Base-by-base conservation (phyloP, 495 filamentous ascomycete species). In the Podospora pseudocomata region DNA sequence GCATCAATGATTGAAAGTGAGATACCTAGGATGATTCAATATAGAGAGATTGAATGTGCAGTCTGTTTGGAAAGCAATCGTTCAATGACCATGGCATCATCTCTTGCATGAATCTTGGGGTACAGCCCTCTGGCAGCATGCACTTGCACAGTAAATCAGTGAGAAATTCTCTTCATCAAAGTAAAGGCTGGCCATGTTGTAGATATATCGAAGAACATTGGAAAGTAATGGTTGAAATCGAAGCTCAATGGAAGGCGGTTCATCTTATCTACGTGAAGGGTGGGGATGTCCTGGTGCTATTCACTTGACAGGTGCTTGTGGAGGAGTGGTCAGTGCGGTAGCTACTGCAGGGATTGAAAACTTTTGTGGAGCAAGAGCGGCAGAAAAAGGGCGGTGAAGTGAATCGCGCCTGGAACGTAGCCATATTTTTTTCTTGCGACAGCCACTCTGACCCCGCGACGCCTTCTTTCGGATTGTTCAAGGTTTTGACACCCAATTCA, bases 371-470 rank as follows among this genome's bases (percentile, higher is more conserved):
- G 6, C 54, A 56, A 56, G 19, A 13, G 9, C 5, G 69, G 72
- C 70, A 74, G 65, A 70, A 74, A 53, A 44, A 15, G 62, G 70
- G 72, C 72, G 72, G 72, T 74, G 58, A 68, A 56, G 27, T 19
- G 13, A 18, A 18, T 58, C 64, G 58, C 67, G 61, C 26, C 30
- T 39, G 54, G 19, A 60, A 27, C 58, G 34, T 3, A 54, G 64
- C 59, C 56, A 13, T 26, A 67, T 62, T 60, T 70, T 68, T 69
- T 69, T 61, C 27, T 28, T 28, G 34, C 62, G 26, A 18, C 63
- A 54, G 49, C 62, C 30, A 67, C 60, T 57, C 55, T 55, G 59
- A 54, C 64, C 49, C 65, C 39, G 59, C 66, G 66, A 65, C 63
- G 57, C 57, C 28, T 28, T 65, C 2, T 20, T 68, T 11, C n/a